phyloP scores from a whole-genome alignment of 1,139 yeast species.

The Nakaseomyces kungkrabaensis region DNA sequence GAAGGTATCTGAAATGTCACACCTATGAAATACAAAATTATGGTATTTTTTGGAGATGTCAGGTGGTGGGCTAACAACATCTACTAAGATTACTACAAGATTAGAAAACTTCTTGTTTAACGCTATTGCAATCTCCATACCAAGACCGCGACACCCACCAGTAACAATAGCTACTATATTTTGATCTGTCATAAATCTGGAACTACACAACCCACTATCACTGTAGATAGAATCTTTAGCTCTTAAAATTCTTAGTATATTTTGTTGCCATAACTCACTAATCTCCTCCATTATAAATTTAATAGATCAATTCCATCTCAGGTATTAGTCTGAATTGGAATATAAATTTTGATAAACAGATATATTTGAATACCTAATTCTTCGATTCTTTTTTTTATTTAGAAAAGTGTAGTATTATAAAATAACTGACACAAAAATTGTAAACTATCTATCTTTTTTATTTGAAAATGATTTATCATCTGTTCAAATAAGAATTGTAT shows the following conservation, averaged over 20 bases:
- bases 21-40: constrained; percentile 45
- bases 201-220: neutral
- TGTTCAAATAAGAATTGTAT: too few relatives aligned
- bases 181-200: neutral
- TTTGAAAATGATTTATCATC: too few relatives aligned
- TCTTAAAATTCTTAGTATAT: neutral
- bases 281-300: neutral
- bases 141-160: constrained; percentile 76
- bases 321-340: too few relatives aligned
- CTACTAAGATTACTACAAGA: constrained; percentile 54
- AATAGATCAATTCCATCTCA: too few relatives aligned
- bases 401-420: too few relatives aligned
- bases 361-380: too few relatives aligned
- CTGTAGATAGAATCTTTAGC: neutral
- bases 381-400: too few relatives aligned
- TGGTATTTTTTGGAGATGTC: constrained; percentile 21
- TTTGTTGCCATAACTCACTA: neutral
- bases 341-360: too few relatives aligned
- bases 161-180: constrained; percentile 52
- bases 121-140: constrained; percentile 45
- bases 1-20: constrained; percentile 55
- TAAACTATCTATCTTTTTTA: too few relatives aligned
- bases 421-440: too few relatives aligned
- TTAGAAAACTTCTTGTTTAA: constrained; percentile 33
- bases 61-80: constrained; percentile 38